Base-by-base conservation (phyloP, 2,329 filamentous ascomycete genomes). In the Claviceps quebecensis region DNA sequence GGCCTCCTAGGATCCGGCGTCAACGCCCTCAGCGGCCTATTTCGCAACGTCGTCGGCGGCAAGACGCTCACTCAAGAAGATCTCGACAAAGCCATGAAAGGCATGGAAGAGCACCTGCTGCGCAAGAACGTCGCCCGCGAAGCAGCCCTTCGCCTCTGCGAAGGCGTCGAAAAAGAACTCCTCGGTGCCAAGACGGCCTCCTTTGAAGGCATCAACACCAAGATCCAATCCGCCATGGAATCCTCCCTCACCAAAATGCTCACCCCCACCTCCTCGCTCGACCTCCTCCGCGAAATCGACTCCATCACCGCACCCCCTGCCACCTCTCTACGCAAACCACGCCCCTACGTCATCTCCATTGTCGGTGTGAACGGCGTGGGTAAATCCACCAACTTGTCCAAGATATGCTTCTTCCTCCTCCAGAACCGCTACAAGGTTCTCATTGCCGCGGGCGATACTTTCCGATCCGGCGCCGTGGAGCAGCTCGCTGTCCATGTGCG, bases 301-400 rank as follows among this genome's bases (percentile, higher is more conserved):
- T 78, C 83, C 45, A 80, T 94, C 55, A 84, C 81, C 6, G 74
- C 79, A 11, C 83, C 87, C 1, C 71, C 83, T 0, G 73, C 72
- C 22, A 78, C 81, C 3, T 82, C 81, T 34, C 74, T 82, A 54
- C 72, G 78, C 58, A 75, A 76, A 54, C 69, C 77, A 19, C 84
- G 93, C 4, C 93, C 93, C 44, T 98, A 97, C 65, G 91, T 97
- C 61, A 94, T 98, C 65, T 96, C 89, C 52, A 95, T 98, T 55
- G 93, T 98, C 44, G 93, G 93, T 55, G 93, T 98, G 64, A 98
- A 98, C 66, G 93, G 93, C 50, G 93, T 98, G 39, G 93, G 93
- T 63, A 98, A 98, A 72, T 96, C 90, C 16, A 98, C 93, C 49
- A 97, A 96, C 65, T 76, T 98, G 39, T 91, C 87, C 67, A 98